Evolutionary conservation across 352 stramenopile genomes (phyloP).

Genomic region (Globisporangium solare): DNA sequence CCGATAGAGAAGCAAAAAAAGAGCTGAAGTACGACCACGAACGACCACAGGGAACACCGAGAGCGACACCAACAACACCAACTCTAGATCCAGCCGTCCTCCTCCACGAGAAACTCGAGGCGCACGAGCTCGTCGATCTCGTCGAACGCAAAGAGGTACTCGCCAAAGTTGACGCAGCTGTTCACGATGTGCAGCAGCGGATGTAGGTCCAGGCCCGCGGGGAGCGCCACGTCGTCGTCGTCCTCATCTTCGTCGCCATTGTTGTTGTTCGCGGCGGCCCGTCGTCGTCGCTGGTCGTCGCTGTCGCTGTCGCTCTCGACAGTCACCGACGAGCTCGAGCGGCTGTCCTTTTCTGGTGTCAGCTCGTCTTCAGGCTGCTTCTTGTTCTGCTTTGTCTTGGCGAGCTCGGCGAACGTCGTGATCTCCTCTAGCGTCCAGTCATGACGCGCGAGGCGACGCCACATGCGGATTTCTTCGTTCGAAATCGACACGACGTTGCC

Average conservation of each 20-base stretch:
- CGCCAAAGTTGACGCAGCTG: conserved; percentile 31
- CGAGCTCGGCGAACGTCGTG: conserved; percentile 20
- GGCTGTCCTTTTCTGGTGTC: conserved; percentile 38
- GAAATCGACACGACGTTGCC: conserved; percentile 70
- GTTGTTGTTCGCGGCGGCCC: conserved; percentile 20
- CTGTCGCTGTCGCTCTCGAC: conserved; percentile 54
- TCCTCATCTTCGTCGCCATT: conserved; percentile 28
- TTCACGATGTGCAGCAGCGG: conserved; percentile 29
- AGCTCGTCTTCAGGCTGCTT: conserved; percentile 13
- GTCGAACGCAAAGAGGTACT: conserved; percentile 40
- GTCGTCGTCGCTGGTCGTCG: conserved; percentile 25
- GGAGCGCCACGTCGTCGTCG: conserved; percentile 20
- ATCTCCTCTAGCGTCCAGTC: conserved; percentile 62
- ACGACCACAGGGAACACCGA: not conserved
- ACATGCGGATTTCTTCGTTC: conserved; percentile 82
- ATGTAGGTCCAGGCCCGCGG: conserved; percentile 18
- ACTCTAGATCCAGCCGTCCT: conserved; percentile 75
- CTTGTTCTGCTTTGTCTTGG: not conserved
- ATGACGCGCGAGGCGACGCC: conserved; percentile 61
- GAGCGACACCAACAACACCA: not conserved
- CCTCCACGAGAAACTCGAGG: conserved; percentile 76
- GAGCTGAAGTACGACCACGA: too few relatives aligned
- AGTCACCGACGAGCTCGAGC: conserved; percentile 49
- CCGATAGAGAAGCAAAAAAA: too few relatives aligned
- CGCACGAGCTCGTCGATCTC: conserved; percentile 64